Percentiles rank a stretch among this genome's conserved stretches.
Evolutionary conservation across 805 yeast genomes (phyloP).

Genomic region (Candida broadrunensis): DNA sequence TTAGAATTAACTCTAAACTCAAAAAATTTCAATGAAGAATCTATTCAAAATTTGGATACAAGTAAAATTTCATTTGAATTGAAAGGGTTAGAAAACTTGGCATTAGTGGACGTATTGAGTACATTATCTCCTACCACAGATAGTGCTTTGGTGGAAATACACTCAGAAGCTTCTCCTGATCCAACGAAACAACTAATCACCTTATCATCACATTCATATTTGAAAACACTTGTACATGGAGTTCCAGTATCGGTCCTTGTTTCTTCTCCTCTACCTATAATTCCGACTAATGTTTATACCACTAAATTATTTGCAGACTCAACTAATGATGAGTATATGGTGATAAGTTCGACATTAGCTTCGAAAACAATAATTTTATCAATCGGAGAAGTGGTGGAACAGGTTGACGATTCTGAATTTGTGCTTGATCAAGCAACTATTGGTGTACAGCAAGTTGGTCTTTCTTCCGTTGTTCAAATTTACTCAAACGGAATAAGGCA

Average conservation of each 20-base stretch:
- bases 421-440: constrained; percentile 57
- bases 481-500: constrained; percentile 70
- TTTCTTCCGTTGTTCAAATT: constrained; percentile 63
- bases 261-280: constrained; percentile 69
- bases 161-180: constrained; percentile 8
- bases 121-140: constrained; percentile 52
- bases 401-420: constrained; percentile 67
- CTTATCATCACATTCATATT: constrained; percentile 40
- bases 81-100: constrained; percentile 51
- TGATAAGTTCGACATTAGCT: constrained; percentile 52
- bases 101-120: constrained; percentile 50
- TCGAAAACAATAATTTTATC: constrained; percentile 71
- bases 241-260: constrained; percentile 61
- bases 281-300: constrained; percentile 62
- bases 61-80: constrained; percentile 9
- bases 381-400: constrained; percentile 78
- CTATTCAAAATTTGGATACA: neutral
- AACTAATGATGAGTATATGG: constrained; percentile 57
- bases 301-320: constrained; percentile 47
- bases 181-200: constrained; percentile 19
- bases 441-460: constrained; percentile 66
- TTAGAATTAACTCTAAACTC: constrained; percentile 20
- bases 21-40: constrained; percentile 4
- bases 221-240: constrained; percentile 55
- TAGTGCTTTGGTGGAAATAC: constrained; percentile 16